Evolutionary conservation across 2,329 filamentous ascomycete genomes (phyloP).

Genomic region (Fusarium pseudocircinatum): DNA sequence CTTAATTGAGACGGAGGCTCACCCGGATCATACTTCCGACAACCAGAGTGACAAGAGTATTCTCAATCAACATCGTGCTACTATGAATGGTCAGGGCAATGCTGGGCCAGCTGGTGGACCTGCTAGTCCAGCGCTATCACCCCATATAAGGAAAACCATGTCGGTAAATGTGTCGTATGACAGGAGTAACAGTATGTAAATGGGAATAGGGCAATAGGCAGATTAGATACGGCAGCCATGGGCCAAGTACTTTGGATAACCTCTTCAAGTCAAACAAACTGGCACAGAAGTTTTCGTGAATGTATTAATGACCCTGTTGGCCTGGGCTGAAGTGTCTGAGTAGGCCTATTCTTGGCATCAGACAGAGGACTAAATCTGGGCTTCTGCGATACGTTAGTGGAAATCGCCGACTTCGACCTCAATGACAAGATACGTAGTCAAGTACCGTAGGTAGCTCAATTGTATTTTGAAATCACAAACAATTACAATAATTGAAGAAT

Average conservation of each 20-base stretch:
- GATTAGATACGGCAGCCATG: neutral
- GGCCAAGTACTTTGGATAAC: rapidly evolving
- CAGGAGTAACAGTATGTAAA: neutral
- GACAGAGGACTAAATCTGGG: neutral
- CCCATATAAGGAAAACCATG: constrained; percentile 15
- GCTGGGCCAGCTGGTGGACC: neutral
- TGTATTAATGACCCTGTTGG: neutral
- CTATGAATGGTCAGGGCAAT: neutral
- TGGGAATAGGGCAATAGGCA: neutral
- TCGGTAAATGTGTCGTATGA: constrained; percentile 24
- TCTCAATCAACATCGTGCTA: constrained; percentile 7
- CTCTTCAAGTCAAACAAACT: neutral
- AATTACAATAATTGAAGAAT: neutral
- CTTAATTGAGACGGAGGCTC: constrained; percentile 17
- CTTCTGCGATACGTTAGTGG: neutral
- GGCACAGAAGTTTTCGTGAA: neutral
- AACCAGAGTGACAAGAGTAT: constrained; percentile 32
- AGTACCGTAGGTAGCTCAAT: neutral
- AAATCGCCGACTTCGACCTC: neutral
- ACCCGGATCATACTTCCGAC: constrained; percentile 8
- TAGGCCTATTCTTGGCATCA: neutral
- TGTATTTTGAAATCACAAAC: neutral
- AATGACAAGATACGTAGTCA: neutral
- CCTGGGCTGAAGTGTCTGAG: neutral
- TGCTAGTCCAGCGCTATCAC: neutral